phyloP scores from a whole-genome alignment of 1,284 basidiomycete genomes.

The Mycena citricolor region DNA sequence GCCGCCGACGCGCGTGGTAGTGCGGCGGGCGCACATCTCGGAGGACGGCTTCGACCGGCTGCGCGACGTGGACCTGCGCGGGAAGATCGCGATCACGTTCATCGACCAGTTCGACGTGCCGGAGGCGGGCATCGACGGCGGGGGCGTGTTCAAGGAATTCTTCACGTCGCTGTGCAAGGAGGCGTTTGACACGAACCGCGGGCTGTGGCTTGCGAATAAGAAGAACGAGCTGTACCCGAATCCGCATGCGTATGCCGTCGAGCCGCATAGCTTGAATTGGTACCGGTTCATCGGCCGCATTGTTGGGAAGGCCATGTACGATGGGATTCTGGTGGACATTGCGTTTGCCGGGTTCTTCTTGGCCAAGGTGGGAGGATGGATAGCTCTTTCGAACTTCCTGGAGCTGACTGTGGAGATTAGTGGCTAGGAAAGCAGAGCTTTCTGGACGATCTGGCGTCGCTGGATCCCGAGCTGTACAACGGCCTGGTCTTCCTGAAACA shows the following conservation, averaged over 20 bases:
- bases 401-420: conserved; percentile 38
- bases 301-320: conserved; percentile 94
- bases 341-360: conserved; percentile 96
- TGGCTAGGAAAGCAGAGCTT: conserved; percentile 89
- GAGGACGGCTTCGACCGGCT: conserved; percentile 88
- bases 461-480: conserved; percentile 92
- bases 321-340: conserved; percentile 95
- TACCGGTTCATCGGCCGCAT: conserved; percentile 94
- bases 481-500: conserved; percentile 94
- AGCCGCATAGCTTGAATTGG: conserved; percentile 85
- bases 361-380: conserved; percentile 59
- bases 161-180: conserved; percentile 90
- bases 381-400: neutral
- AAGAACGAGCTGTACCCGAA: conserved; percentile 95
- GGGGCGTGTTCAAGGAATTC: conserved; percentile 98
- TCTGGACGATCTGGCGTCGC: conserved; percentile 86
- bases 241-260: conserved; percentile 85
- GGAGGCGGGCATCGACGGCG: conserved; percentile 94
- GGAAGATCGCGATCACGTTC: conserved; percentile 83
- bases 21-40: conserved; percentile 76
- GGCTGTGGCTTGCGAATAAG: conserved; percentile 88
- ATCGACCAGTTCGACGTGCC: conserved; percentile 86
- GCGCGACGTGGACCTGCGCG: conserved; percentile 76
- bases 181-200: conserved; percentile 92
- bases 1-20: conserved; percentile 28